Evolutionary conservation across 1,284 basidiomycete genomes (phyloP), one percentile per base, ranked within the genome.

Genomic region (Rhizoctonia solani): DNA sequence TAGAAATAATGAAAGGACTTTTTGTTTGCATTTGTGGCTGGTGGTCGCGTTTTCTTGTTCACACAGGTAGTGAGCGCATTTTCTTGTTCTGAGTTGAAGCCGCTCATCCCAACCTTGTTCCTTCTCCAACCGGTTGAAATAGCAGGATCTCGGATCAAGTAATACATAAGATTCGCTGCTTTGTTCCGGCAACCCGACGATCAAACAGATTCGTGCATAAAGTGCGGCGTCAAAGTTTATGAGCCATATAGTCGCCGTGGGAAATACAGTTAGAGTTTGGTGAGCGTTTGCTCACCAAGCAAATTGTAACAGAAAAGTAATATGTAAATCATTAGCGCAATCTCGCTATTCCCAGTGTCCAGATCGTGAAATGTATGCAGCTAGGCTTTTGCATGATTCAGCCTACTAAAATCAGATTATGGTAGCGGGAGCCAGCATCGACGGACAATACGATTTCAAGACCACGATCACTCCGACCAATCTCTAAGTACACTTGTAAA

Each of bases 401-500:
- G 32, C 11, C 32, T 34, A 34, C 11, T 16, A 16, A 44, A 44
- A 16, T 16, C 6, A 21, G 41, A 44, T 21, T 5, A 16, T 21
- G n/a, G 14, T 21, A 44, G 19, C n/a, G 4, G 13, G 11, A 39
- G 49, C 27, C 19, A 32, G 14, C 1, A 32, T 53, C 27, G 21
- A 32, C 13, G 27, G 5, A 44, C n/a, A 44, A 44, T 44, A 65
- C 32, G 25, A 32, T 25, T 44, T 49, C 29, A 21, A 37, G 29
- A 16, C 44, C 34, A 30, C 6, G 30, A 29, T 42, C 37, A 53
- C 13, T 53, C 49, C 32, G 32, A 4, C 32, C 4, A 34, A 65
- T 37, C 37, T 65, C 37, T 65, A 41, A 21, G 37, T 65, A 65
- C 59, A 53, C 50, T 44, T 49, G 47, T 21, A 21, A 41, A 27